phyloP scores from a whole-genome alignment of 257 asterid species.

The Voacanga thouarsii region DNA sequence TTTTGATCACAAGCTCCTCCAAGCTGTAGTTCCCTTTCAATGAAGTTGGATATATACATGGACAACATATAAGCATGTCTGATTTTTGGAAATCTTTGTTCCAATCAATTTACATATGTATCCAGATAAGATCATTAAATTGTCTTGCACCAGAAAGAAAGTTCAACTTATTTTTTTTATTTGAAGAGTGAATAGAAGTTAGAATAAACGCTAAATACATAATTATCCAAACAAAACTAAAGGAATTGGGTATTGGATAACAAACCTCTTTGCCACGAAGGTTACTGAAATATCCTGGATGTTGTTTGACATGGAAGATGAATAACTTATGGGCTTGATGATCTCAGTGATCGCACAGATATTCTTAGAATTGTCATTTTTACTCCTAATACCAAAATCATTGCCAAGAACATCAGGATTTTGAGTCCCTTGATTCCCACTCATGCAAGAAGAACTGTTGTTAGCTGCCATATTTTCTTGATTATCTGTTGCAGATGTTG shows the following conservation, averaged over 20 bases:
- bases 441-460: constrained; percentile 18
- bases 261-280: constrained; percentile 84
- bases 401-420: constrained; percentile 29
- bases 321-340: constrained; percentile 71
- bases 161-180: background rate
- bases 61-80: background rate
- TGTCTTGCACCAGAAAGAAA: background rate
- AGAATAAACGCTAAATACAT: constrained; percentile 7
- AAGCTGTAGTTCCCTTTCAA: background rate
- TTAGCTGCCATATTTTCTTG: constrained; percentile 28
- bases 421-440: constrained; percentile 34
- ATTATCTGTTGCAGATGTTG: constrained; percentile 31
- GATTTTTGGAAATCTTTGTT: background rate
- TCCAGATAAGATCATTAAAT: background rate
- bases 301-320: constrained; percentile 44
- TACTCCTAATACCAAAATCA: constrained; percentile 32
- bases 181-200: background rate
- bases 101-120: background rate
- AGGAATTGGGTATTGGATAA: constrained; percentile 21
- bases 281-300: constrained; percentile 61
- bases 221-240: constrained; percentile 11
- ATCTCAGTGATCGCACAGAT: constrained; percentile 58
- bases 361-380: constrained; percentile 42
- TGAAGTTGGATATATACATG: background rate
- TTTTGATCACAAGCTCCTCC: background rate